Base-by-base conservation (phyloP, 1,139 yeast species). In the Yamadazyma siamensis region DNA sequence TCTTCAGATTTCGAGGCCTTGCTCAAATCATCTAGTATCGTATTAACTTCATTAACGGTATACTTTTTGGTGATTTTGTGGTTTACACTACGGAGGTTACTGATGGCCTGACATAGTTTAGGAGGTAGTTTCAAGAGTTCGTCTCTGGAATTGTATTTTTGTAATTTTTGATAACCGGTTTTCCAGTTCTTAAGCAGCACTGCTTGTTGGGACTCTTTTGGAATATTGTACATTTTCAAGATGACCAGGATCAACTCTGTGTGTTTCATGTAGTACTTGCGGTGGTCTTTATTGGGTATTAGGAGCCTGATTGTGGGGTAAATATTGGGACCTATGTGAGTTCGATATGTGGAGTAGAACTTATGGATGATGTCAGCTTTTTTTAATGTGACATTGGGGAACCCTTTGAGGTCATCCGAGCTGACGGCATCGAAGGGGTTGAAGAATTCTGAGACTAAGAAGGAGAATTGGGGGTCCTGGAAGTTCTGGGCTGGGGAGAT, bases 311-410 rank as follows among this genome's bases (percentile, higher is more conserved):
- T 64, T 0, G 80, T 78, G 0, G 94, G 91, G 44, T 70, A 80
- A 4, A 87, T 67, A 50, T 88, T 79, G 19, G 65, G 53, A 0
- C 95, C 95, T 3, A 85, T 81, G 19, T 75, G 74, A 10, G 61
- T 58, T 33, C 80, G 64, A 80, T 88, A 88, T 15, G 71, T 59
- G 3, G 60, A 53, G 27, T 84, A 63, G 50, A 85, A 89, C 11
- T 53, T 42, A 42, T 56, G 35, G 59, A 66, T 31, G 51, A 57
- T 39, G 43, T 54, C 33, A 36, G 53, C 43, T 60, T 69, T 54
- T 44, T 59, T 49, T 29, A 60, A 46, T 28, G 61, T 41, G 11
- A 58, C 43, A 25, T 54, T 54, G 14, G 49, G 36, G 34, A 54
- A 59, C 15, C 47, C 43, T 6, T 61, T 63, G 6, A 59, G 36